These are phyloP conservation scores for Populus nigra DNA, from an alignment of 345 rosid genomes.

Conservation along the genomic window DNA sequence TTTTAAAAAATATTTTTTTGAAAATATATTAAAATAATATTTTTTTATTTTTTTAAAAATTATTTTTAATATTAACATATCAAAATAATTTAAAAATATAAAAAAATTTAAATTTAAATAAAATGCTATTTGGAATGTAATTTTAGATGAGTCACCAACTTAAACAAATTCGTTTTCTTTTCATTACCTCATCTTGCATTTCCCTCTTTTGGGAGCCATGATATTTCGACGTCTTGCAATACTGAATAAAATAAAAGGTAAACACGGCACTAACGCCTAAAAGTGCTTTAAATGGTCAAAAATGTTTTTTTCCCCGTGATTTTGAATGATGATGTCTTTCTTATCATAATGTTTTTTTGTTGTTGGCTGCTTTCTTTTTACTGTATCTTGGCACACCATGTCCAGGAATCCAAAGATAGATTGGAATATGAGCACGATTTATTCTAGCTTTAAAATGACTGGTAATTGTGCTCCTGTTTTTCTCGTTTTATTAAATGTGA, in stretches of 20 bases:
- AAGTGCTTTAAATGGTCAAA: conserved; percentile 11
- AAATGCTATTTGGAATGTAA: no score
- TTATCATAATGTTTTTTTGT: not conserved
- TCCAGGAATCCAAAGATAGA: conserved; percentile 16
- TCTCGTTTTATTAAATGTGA: not conserved
- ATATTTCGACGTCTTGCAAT: not conserved
- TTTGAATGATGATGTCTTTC: conserved; percentile 7
- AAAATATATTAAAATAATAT: no score
- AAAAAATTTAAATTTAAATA: no score
- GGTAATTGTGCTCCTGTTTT: not conserved
- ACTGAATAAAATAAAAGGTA: not conserved
- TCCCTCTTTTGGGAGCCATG: not conserved
- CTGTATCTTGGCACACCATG: not conserved
- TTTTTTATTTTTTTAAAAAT: no score
- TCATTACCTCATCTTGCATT: not conserved
- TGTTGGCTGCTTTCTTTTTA: conserved; percentile 1
- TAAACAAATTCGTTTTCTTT: not conserved
- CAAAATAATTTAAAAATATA: no score
- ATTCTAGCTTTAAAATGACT: not conserved
- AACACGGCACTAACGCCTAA: not conserved
- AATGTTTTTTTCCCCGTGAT: not conserved
- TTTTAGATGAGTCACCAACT: not conserved
- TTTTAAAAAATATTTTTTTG: no score
- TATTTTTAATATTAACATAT: no score
- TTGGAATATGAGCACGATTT: not conserved